Conservation (phyloP, 2,329 filamentous ascomycete genomes). For the Beauveria rudraprayagi region DNA sequence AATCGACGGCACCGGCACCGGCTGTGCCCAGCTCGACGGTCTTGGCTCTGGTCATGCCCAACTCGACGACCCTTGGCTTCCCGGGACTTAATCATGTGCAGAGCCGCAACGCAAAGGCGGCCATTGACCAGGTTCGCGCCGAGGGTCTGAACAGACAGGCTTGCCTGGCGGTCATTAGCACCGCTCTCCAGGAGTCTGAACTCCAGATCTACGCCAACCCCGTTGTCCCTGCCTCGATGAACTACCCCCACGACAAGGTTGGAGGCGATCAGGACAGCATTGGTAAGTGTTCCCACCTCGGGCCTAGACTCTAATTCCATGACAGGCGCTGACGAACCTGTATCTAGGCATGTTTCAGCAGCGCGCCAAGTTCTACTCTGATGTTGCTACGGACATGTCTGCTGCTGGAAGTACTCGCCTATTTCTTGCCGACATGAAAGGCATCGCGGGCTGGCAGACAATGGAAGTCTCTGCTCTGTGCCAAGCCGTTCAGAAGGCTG, state of each 20-base stretch:
- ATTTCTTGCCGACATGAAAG: conserved; percentile 3
- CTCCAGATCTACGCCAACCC: conserved; percentile 9
- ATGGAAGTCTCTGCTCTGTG: conserved; percentile 2
- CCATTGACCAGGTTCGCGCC: conserved; percentile 1
- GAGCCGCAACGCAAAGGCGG: conserved; percentile 4
- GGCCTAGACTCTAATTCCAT: no score
- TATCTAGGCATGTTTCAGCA: conserved; percentile 5
- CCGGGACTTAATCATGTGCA: conserved; percentile 1
- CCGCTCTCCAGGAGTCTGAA: conserved; percentile 1
- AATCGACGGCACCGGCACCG: neutral
- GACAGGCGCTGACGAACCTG: neutral
- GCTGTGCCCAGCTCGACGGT: neutral
- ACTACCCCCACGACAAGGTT: conserved; percentile 4
- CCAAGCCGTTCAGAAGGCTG: neutral
- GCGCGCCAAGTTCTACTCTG: neutral
- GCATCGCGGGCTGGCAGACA: conserved; percentile 2
- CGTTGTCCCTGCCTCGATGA: conserved; percentile 1
- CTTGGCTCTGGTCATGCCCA: neutral
- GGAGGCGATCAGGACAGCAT: conserved; percentile 8
- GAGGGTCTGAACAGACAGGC: neutral
- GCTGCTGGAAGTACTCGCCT: conserved; percentile 2
- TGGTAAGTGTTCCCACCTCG: neutral
- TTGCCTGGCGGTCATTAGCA: conserved; percentile 5
- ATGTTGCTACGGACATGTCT: conserved; percentile 1
- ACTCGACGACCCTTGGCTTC: neutral